Base-by-base conservation (phyloP, 306 rosid species). In the Lablab purpureus region DNA sequence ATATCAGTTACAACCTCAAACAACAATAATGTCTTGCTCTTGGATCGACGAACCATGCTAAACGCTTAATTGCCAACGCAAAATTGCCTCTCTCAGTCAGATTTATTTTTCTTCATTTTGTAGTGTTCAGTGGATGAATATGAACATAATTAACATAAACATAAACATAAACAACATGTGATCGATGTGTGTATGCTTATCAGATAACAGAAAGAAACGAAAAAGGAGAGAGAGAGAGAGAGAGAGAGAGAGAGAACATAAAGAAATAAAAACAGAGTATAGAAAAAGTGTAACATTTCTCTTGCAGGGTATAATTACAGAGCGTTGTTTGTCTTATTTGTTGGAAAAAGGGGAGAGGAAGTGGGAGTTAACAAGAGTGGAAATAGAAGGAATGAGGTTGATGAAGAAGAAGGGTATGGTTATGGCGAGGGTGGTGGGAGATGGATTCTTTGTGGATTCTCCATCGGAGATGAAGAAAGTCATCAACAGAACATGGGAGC, bases 401-500 rank as follows among this genome's bases (percentile, higher is more conserved):
- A 1, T 0, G 77, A 12, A 70, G 65, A 12, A 69, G 64, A 17
- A 65, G 34, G 5, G 58, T 59, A 0, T 73, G 76, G 0, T 67
- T 49, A 3, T 67, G 76, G 12, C 58, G 58, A 4, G 55, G 67
- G 7, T 74, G 80, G 2, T 73, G 62, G 7, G 71, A 67, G 22
- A 28, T 71, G 0, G 90, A 85, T 28, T 90, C 92, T 65, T 80
- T 88, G 56, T 90, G 68, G 10, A 90, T 90, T 72, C 71, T 80
- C 92, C 95, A 87, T 0, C 87, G 83, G 36, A 88, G 89, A 41
- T 90, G 89, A 34, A 85, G 83, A 46, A 90, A 90, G 8, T 87
- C 97, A 6, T 91, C 97, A 17, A 89, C 82, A 0, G 94, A 89
- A 78, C 92, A 89, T 0, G 94, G 97, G 0, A 91, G 83, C 37